These are phyloP conservation scores for Populus tremula DNA, from an alignment of 345 rosid species.

Conservation along the genomic window DNA sequence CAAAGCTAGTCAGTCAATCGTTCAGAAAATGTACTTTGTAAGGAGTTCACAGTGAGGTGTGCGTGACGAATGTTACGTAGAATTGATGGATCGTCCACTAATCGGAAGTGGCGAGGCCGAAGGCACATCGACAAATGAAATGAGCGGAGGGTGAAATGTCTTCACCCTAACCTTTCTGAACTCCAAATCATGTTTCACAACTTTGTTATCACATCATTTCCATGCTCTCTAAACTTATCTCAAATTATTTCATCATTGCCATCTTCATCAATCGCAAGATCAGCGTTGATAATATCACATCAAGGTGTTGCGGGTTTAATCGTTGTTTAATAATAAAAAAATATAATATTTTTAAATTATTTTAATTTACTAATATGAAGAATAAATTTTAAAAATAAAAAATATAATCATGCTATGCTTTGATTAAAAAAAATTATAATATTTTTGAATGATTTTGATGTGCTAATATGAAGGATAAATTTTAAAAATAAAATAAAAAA, in stretches of 20 bases:
- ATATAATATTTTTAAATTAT: too few species aligned
- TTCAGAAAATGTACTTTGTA: too few species aligned
- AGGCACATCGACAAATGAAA: neutral
- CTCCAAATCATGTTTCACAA: neutral
- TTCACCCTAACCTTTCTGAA: neutral
- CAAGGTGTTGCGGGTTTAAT: neutral
- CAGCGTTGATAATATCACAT: neutral
- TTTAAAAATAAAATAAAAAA: too few species aligned
- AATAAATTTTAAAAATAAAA: too few species aligned
- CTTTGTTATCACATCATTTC: neutral
- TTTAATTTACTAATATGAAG: rapidly evolving
- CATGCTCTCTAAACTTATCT: neutral
- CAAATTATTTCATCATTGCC: neutral
- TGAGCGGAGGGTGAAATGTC: neutral
- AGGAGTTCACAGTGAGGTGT: too few species aligned
- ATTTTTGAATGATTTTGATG: too few species aligned
- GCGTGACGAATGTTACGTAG: neutral
- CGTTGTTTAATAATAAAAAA: too few species aligned
- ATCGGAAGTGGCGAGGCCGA: neutral
- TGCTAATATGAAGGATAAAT: too few species aligned
- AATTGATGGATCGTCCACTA: neutral
- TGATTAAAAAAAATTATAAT: too few species aligned
- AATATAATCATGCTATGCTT: too few species aligned
- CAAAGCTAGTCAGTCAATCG: too few species aligned
- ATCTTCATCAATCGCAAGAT: neutral